Evolutionary conservation across 306 rosid species (phyloP), one percentile per base, ranked within the genome.

Genomic region (Pyrus bretschneideri): DNA sequence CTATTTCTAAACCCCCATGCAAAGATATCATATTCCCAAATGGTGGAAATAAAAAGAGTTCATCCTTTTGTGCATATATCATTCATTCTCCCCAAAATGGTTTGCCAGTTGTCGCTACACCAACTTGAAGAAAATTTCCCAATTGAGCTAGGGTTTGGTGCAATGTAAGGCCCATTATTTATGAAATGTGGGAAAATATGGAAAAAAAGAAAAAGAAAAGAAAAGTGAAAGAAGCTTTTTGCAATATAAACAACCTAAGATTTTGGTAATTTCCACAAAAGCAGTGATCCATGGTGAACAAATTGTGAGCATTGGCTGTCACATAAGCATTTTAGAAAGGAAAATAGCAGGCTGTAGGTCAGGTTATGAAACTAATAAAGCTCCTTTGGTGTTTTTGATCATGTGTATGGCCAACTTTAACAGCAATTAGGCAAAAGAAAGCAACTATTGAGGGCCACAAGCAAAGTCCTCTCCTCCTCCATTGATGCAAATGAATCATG

Each of bases 381-480:
- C 64, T 9, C 72, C 31, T 76, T 81, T 71, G 73, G 45, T 9
- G 45, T 67, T 52, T 52, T 54, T 55, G 57, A 70, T 81, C 74
- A 40, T 40, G 29, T 54, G 60, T 72, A 40, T 54, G 60, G 67
- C 72, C 60, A 76, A 67, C 91, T 86, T 85, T 85, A 85, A 66
- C 69, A 67, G 80, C 80, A 83, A 77, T 82, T 86, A 62, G 79
- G 87, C 61, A 14, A 72, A 74, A 64, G 70, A 84, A 78, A 86
- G 87, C 83, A 59, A 77, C 85, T 29, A n/a, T 11, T 35, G 17
- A 35, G 70, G 45, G 70, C 67, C 69, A 42, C 66, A 81, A 72
- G 75, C 80, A 46, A 74, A 73, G 54, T 21, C 69, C 75, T 67
- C 84, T 10, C 62, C 13, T 57, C 25, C 27, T 57, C 23, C 23